These are phyloP conservation scores for Lichtheimia ornata DNA, from an alignment of 371 early-diverging fungal species.

Conservation along the genomic window DNA sequence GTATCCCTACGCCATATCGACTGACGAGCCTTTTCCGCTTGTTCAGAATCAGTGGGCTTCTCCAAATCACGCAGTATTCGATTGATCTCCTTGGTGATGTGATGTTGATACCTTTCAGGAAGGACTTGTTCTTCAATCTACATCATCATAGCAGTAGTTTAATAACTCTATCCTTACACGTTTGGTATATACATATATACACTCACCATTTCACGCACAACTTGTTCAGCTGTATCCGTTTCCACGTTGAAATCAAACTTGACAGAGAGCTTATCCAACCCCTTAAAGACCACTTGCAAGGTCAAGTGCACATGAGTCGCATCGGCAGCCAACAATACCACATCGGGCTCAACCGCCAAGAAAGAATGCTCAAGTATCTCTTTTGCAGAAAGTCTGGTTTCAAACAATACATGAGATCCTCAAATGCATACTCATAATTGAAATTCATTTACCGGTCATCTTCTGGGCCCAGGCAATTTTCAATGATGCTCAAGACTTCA, in stretches of 20 bases:
- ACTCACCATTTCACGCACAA: slow-evolving; percentile 87
- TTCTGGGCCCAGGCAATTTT: slow-evolving; percentile 71
- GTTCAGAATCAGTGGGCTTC: slow-evolving; percentile 47
- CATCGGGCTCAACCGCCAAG: slow-evolving; percentile 72
- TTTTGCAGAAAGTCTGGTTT: slow-evolving; percentile 65
- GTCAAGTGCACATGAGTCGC: slow-evolving; percentile 68
- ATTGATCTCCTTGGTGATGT: slow-evolving; percentile 87
- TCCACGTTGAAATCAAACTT: slow-evolving; percentile 90
- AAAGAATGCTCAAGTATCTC: slow-evolving; percentile 86
- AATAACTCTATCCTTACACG: no score
- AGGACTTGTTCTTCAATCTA: slow-evolving; percentile 84
- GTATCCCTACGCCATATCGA: slow-evolving; percentile 51
- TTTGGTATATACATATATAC: background rate
- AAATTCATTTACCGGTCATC: slow-evolving; percentile 40
- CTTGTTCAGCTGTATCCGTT: slow-evolving; percentile 89
- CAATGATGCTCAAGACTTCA: slow-evolving; percentile 74
- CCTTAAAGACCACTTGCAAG: slow-evolving; percentile 83
- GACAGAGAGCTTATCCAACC: slow-evolving; percentile 80
- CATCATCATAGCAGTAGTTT: background rate
- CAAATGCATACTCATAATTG: background rate
- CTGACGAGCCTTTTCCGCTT: slow-evolving; percentile 42
- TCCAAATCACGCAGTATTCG: slow-evolving; percentile 77
- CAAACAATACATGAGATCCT: slow-evolving; percentile 9
- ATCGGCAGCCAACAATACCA: slow-evolving; percentile 63
- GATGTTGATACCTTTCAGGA: slow-evolving; percentile 71